Conservation (phyloP, 2,329 filamentous ascomycete genomes). For the Onygenales sp. region DNA sequence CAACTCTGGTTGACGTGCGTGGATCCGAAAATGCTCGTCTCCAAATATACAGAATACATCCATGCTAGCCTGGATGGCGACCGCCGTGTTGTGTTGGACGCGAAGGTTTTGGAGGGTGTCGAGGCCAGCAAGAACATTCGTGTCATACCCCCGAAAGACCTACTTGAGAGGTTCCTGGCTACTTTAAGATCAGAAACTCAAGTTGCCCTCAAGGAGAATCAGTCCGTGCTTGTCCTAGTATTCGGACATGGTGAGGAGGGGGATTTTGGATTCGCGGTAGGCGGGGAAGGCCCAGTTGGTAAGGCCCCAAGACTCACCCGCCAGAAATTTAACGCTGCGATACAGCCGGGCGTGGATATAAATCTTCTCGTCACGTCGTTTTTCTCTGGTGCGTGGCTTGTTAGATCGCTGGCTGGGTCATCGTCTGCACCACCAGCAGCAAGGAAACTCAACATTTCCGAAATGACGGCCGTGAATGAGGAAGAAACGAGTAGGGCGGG, state of each 20-base stretch:
- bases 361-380: conserved; percentile 7
- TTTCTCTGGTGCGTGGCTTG: conserved; percentile 6
- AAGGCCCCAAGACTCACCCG: not conserved
- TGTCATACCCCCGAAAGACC: conserved; percentile 3
- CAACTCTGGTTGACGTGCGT: conserved; percentile 8
- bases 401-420: not conserved
- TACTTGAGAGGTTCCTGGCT: conserved; percentile 5
- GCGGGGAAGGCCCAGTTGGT: not conserved
- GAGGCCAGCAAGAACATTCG: conserved; percentile 1
- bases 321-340: not conserved
- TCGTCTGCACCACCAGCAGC: not conserved
- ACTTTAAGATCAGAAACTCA: conserved; percentile 4
- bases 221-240: conserved; percentile 4
- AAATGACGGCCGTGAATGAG: conserved; percentile 1
- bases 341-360: not conserved
- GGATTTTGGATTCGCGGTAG: conserved; percentile 1
- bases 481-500: conserved; percentile 1
- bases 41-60: conserved; percentile 7
- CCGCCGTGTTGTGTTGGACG: conserved; percentile 5
- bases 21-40: conserved; percentile 4
- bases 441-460: conserved; percentile 2
- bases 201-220: conserved; percentile 1
- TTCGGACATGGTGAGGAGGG: conserved; percentile 7
- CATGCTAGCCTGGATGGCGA: conserved; percentile 3
- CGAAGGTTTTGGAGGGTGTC: not conserved